Evolutionary conservation across 495 filamentous ascomycete species (phyloP).

Genomic region (Opeltia flavorubescens): DNA sequence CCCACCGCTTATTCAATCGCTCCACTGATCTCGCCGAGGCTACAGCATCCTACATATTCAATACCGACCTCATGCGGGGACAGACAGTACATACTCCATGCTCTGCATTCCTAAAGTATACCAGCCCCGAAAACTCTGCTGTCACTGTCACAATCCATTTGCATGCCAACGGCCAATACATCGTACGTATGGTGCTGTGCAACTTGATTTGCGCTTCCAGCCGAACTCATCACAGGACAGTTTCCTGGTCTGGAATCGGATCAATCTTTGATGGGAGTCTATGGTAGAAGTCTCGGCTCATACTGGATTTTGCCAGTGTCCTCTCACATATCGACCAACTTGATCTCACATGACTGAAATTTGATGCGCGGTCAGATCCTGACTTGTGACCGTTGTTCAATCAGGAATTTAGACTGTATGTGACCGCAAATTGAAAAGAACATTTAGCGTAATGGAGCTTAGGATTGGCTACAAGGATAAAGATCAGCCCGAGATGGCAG

Average conservation of each 20-base stretch:
- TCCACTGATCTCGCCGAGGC: not conserved
- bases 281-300: no score
- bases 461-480: not conserved
- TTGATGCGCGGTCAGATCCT: constrained; percentile 16
- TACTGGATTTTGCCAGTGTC: not conserved
- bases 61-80: not conserved
- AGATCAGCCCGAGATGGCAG: not conserved
- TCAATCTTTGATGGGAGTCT: no score
- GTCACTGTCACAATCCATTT: no score
- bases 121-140: not conserved
- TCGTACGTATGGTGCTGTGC: not conserved
- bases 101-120: not conserved
- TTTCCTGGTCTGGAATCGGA: no score
- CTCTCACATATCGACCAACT: not conserved
- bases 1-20: not conserved
- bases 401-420: not conserved
- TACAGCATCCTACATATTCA: constrained; percentile 1
- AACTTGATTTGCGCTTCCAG: not conserved
- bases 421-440: no score
- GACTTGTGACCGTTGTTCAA: not conserved
- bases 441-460: not conserved
- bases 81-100: not conserved
- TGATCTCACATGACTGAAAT: constrained; percentile 21
- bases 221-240: not conserved
- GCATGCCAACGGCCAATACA: constrained; percentile 1